These are phyloP conservation scores for Colletotrichum zoysiae DNA, from an alignment of 2,329 filamentous ascomycete genomes.

Conservation along the genomic window DNA sequence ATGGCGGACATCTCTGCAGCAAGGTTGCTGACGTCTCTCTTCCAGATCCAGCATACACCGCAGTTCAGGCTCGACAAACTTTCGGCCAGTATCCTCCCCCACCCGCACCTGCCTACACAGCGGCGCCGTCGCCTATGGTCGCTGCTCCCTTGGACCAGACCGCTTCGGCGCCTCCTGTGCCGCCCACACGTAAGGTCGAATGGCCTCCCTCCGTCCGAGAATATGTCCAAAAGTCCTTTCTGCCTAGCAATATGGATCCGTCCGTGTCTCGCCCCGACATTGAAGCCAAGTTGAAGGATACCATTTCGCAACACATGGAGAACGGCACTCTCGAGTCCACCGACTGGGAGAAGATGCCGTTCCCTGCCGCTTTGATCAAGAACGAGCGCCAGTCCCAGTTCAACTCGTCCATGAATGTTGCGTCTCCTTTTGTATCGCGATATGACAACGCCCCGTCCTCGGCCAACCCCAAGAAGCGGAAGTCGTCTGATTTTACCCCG, in stretches of 20 bases:
- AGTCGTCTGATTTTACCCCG: slow-evolving; percentile 75
- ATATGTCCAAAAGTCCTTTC: slow-evolving; percentile 92
- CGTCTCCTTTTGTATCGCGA: slow-evolving; percentile 44
- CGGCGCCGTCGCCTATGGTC: slow-evolving; percentile 44
- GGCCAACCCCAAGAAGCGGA: slow-evolving; percentile 79
- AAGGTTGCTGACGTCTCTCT: slow-evolving; percentile 24
- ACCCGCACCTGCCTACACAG: slow-evolving; percentile 44
- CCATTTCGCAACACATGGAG: slow-evolving; percentile 87
- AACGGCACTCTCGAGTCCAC: slow-evolving; percentile 76
- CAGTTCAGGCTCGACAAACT: slow-evolving; percentile 72
- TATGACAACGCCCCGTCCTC: slow-evolving; percentile 43
- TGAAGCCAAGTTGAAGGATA: slow-evolving; percentile 85
- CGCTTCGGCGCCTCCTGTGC: slow-evolving; percentile 42
- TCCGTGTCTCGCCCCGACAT: slow-evolving; percentile 77
- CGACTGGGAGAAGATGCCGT: slow-evolving; percentile 85
- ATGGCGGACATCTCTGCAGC: neutral
- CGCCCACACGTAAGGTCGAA: slow-evolving; percentile 71
- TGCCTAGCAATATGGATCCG: slow-evolving; percentile 75
- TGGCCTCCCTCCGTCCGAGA: slow-evolving; percentile 87
- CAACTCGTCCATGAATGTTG: slow-evolving; percentile 52
- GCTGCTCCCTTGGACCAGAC: slow-evolving; percentile 44
- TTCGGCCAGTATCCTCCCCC: slow-evolving; percentile 63
- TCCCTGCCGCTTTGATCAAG: slow-evolving; percentile 87
- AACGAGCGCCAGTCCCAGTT: slow-evolving; percentile 71
- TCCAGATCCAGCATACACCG: slow-evolving; percentile 68